Base-by-base conservation (phyloP, 179 eudicot genomes). In the Carnegiea gigantea region DNA sequence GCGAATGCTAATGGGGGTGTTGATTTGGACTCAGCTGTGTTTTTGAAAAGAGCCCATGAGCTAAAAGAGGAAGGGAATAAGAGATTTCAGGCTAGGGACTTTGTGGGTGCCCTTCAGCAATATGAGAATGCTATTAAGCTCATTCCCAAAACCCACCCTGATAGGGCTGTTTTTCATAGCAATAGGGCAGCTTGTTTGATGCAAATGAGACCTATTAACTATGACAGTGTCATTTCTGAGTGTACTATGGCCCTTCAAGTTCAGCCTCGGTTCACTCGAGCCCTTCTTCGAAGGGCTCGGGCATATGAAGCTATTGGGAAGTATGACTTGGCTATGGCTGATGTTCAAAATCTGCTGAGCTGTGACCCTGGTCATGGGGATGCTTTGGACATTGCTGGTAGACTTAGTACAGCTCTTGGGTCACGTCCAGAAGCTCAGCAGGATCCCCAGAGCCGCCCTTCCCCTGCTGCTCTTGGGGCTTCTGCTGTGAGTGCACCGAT, bases 401-500 rank as follows among this genome's bases (percentile, higher is more conserved):
- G 95, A 79, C 84, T 95, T 79, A 78, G 90, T 68, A 70, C 83
- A 23, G 92, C 91, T 14, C 82, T 90, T 67, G 96, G 97, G 76
- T 85, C 91, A 8, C 87, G 93, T 10, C 91, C 86, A 77, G 98
- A 90, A 77, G 92, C 93, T 23, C 97, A 91, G 73, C 93, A 89
- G 88, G 98, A 95, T 72, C 92, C 90, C 44, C 98, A 90, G 82
- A 95, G 98, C 82, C 92, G 96, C 43, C 98, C 98, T 0, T 94
- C 98, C 0, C 95, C 99, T 1, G 98, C 98, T 9, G 97, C 99
- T 65, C 93, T 95, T 72, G 99, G 97, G 64, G 99, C 99, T 53
- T 94, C 97, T 80, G 99, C 97, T 14, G 93, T 94, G 26, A 89
- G 95, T 57, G 95, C 97, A 1, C 95, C 99, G 0, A 83, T 95